Percentiles rank a stretch among this genome's conserved stretches.
phyloP scores from a whole-genome alignment of 2,329 filamentous ascomycete genomes.

The Cytospora piceae region DNA sequence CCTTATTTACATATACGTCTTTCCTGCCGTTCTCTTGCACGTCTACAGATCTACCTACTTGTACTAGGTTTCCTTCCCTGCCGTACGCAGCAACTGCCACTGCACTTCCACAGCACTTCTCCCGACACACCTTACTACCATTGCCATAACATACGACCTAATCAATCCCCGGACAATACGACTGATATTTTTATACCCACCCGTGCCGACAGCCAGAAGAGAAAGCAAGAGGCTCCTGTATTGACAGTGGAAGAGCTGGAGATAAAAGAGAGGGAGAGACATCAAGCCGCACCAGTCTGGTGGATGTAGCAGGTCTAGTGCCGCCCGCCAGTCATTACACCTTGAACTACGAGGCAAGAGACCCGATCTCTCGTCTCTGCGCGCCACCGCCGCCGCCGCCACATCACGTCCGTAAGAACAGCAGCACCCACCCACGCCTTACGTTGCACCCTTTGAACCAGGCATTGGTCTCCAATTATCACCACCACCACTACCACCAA shows the following conservation, averaged over 20 bases:
- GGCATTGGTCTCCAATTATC: constrained; percentile 5
- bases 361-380: constrained; percentile 12
- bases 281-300: not conserved
- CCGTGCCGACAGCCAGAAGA: not conserved
- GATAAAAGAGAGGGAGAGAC: not conserved
- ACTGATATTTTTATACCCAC: not conserved
- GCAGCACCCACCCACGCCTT: not conserved
- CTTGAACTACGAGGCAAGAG: constrained; percentile 2
- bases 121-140: not conserved
- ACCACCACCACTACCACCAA: not conserved
- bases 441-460: constrained; percentile 1
- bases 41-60: constrained; percentile 12
- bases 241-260: not conserved
- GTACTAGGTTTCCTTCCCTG: constrained; percentile 13
- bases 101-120: not conserved
- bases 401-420: not conserved
- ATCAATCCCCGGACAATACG: not conserved
- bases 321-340: not conserved
- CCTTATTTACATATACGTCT: constrained; percentile 6
- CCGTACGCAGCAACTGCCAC: not conserved
- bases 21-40: constrained; percentile 13
- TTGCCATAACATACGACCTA: not conserved
- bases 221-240: not conserved
- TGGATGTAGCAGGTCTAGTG: constrained; percentile 2
- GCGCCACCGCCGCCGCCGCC: constrained; percentile 5